phyloP scores from a whole-genome alignment of 73 alveolate genomes.

The Paramecium tetraurelia region DNA sequence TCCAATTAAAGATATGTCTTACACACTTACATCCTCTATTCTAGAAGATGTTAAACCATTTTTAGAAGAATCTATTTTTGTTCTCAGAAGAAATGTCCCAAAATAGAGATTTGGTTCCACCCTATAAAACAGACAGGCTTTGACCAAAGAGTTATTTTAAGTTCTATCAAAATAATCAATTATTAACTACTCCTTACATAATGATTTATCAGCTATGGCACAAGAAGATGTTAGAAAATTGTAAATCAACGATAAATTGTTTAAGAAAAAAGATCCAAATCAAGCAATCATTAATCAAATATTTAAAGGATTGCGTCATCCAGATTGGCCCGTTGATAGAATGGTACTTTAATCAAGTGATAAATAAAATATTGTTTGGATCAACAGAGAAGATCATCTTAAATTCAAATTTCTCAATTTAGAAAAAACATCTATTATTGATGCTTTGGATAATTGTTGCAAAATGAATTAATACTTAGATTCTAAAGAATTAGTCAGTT shows the following conservation, averaged over 20 bases:
- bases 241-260: background rate
- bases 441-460: background rate
- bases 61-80: constrained; percentile 30
- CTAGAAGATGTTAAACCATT: background rate
- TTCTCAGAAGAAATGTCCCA: constrained; percentile 12
- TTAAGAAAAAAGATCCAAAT: constrained; percentile 25
- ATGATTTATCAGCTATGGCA: background rate
- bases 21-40: background rate
- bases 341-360: background rate
- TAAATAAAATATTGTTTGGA: constrained; percentile 35
- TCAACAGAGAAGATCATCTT: constrained; percentile 43
- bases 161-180: background rate
- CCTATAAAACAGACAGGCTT: background rate
- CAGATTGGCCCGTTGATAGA: constrained; percentile 44
- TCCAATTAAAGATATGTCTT: background rate
- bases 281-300: background rate
- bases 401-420: background rate
- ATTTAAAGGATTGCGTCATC: constrained; percentile 8
- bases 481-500: constrained; percentile 12
- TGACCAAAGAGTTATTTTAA: background rate
- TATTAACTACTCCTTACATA: background rate
- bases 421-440: background rate
- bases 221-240: constrained; percentile 10
- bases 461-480: background rate
- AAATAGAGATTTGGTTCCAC: constrained; percentile 16